Percentiles rank a stretch among this genome's conserved stretches.
Conservation (phyloP, 1,284 basidiomycete species). For the Leccinum ponderosum region DNA sequence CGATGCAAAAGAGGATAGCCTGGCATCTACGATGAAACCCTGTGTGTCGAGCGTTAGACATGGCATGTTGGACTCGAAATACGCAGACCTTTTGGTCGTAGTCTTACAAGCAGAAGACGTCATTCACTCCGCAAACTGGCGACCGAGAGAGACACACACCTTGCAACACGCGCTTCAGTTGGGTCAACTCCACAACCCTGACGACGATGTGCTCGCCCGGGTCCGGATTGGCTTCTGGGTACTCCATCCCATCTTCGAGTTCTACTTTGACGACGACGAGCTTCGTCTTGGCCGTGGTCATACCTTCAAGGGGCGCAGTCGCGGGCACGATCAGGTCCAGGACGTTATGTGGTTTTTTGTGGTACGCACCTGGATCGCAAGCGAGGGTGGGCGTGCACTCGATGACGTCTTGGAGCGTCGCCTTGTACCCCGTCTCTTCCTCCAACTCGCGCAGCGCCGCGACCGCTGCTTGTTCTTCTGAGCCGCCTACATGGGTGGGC, state of each 20-base stretch:
- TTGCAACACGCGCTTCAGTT: conserved; percentile 62
- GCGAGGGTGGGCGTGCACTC: conserved; percentile 73
- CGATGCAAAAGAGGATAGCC: conserved; percentile 69
- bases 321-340: too few species aligned
- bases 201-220: conserved; percentile 81
- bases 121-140: neutral
- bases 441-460: conserved; percentile 84
- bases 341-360: too few species aligned
- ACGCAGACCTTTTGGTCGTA: conserved; percentile 59
- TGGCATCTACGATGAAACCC: conserved; percentile 79
- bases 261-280: conserved; percentile 66
- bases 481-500: conserved; percentile 29
- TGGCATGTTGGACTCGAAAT: neutral
- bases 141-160: conserved; percentile 45
- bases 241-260: conserved; percentile 58
- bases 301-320: conserved; percentile 48
- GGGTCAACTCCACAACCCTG: conserved; percentile 66
- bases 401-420: conserved; percentile 49
- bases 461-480: conserved; percentile 66
- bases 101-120: conserved; percentile 39
- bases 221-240: conserved; percentile 68
- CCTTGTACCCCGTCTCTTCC: conserved; percentile 89
- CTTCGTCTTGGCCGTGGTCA: conserved; percentile 85
- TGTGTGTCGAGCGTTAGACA: conserved; percentile 26
- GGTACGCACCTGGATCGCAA: conserved; percentile 61